Conservation (phyloP, 2,329 filamentous ascomycete genomes). For the Colletotrichum camelliae region DNA sequence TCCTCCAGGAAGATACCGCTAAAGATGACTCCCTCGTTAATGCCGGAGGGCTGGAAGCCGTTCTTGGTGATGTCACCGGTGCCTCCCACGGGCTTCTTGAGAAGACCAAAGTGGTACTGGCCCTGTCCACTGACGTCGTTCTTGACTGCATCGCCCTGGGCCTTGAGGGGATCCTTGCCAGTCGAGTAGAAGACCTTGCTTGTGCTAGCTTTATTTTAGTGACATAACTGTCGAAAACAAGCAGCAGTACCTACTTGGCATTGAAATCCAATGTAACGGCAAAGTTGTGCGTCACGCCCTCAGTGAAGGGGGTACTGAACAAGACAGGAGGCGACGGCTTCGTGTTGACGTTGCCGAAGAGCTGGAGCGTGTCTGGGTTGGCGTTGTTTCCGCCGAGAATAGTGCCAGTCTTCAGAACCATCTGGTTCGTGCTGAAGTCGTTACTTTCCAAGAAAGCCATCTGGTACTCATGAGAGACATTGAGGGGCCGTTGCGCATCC, state of each 20-base stretch:
- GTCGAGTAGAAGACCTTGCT: slow-evolving; percentile 63
- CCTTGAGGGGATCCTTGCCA: slow-evolving; percentile 46
- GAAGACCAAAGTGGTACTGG: slow-evolving; percentile 65
- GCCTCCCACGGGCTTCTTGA: slow-evolving; percentile 62
- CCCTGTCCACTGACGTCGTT: slow-evolving; percentile 62
- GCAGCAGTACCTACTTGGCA: slow-evolving; percentile 48
- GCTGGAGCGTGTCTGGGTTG: slow-evolving; percentile 46
- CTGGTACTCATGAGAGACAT: slow-evolving; percentile 66
- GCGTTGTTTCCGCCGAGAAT: slow-evolving; percentile 44
- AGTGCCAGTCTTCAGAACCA: slow-evolving; percentile 61
- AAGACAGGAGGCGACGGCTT: slow-evolving; percentile 41
- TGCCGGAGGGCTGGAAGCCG: slow-evolving; percentile 51
- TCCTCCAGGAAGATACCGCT: slow-evolving; percentile 60
- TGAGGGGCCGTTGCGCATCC: slow-evolving; percentile 56
- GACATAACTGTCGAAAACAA: not conserved
- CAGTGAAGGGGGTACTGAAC: slow-evolving; percentile 55
- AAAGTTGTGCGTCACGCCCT: slow-evolving; percentile 66
- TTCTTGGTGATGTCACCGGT: slow-evolving; percentile 48
- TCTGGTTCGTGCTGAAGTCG: slow-evolving; percentile 54
- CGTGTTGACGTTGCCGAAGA: slow-evolving; percentile 53
- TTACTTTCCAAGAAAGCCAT: slow-evolving; percentile 54
- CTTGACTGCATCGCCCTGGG: slow-evolving; percentile 48
- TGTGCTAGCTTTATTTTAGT: slow-evolving; percentile 42
- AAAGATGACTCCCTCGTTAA: slow-evolving; percentile 59
- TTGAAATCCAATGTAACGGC: slow-evolving; percentile 62